A percentile compares a stretch with the other conserved stretches of the same genome.
phyloP scores from a whole-genome alignment of 2,329 filamentous ascomycete species.

The Herpomyces periplanetae region DNA sequence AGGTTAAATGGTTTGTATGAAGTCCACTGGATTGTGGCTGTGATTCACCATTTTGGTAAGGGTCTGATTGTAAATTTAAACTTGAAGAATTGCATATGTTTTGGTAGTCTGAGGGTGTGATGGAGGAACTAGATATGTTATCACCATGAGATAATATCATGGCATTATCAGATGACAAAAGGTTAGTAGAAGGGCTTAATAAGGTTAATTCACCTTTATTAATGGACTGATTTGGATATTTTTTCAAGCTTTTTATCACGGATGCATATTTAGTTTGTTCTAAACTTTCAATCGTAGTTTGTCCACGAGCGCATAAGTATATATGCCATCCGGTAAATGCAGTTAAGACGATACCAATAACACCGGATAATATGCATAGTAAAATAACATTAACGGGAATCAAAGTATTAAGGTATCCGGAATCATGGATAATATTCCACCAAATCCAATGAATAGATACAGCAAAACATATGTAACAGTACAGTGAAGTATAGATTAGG shows the following conservation, averaged over 20 bases:
- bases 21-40: too few relatives aligned
- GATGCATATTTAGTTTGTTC: conserved; percentile 83
- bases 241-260: conserved; percentile 29
- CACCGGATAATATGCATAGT: conserved; percentile 45
- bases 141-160: too few relatives aligned
- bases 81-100: too few relatives aligned
- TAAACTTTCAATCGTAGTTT: conserved; percentile 81
- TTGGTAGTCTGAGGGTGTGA: too few relatives aligned
- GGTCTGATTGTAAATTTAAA: too few relatives aligned
- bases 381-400: conserved; percentile 72
- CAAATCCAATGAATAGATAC: conserved; percentile 47
- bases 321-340: conserved; percentile 82
- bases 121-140: too few relatives aligned
- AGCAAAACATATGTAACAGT: conserved; percentile 44
- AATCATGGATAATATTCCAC: conserved; percentile 31
- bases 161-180: too few relatives aligned
- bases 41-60: too few relatives aligned
- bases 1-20: too few relatives aligned
- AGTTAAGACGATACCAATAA: conserved; percentile 55
- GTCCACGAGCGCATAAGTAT: conserved; percentile 29
- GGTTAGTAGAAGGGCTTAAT: too few relatives aligned
- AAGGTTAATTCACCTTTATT: too few relatives aligned
- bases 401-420: conserved; percentile 27
- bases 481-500: conserved; percentile 49
- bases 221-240: too few relatives aligned